A percentile compares a stretch with the other conserved stretches of the same genome.
Conservation (phyloP, 2,329 filamentous ascomycete genomes). For the Apiospora phragmitis region DNA sequence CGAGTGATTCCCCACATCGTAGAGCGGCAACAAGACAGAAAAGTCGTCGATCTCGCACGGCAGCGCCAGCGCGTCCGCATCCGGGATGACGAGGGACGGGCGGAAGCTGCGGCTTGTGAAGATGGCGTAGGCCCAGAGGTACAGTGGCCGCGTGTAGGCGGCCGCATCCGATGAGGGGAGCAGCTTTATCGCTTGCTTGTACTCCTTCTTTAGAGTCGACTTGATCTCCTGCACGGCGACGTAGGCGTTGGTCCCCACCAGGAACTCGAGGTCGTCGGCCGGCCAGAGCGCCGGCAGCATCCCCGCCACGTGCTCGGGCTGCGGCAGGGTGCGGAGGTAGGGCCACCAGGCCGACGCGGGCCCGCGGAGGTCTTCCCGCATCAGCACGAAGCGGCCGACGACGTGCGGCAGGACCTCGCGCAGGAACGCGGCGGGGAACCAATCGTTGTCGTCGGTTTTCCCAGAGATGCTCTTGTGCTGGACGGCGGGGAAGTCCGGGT, state of each 20-base stretch:
- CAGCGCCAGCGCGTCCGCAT: slow-evolving; percentile 30
- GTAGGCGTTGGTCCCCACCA: slow-evolving; percentile 38
- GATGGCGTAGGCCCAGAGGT: slow-evolving; percentile 65
- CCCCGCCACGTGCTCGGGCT: slow-evolving; percentile 49
- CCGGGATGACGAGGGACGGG: slow-evolving; percentile 55
- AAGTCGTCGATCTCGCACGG: slow-evolving; percentile 57
- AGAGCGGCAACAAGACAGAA: slow-evolving; percentile 67
- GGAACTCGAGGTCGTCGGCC: slow-evolving; percentile 56
- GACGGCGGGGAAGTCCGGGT: slow-evolving; percentile 24
- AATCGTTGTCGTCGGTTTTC: slow-evolving; percentile 7
- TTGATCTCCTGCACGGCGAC: slow-evolving; percentile 41
- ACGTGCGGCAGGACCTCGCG: slow-evolving; percentile 55
- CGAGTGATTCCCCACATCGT: slow-evolving; percentile 73
- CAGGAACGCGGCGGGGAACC: slow-evolving; percentile 53
- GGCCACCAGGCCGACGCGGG: slow-evolving; percentile 64
- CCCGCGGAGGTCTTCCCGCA: slow-evolving; percentile 65
- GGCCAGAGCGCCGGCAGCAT: slow-evolving; percentile 68
- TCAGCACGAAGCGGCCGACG: slow-evolving; percentile 66
- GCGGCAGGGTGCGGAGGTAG: slow-evolving; percentile 67
- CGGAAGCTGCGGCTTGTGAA: slow-evolving; percentile 67
- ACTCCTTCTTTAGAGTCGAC: slow-evolving; percentile 46
- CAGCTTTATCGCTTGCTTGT: slow-evolving; percentile 40
- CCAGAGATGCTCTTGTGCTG: slow-evolving; percentile 15
- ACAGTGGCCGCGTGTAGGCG: slow-evolving; percentile 50
- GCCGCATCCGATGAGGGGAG: slow-evolving; percentile 32